phyloP scores from a whole-genome alignment of 139 green algal species.

The Chlamydomonas asymmetrica region DNA sequence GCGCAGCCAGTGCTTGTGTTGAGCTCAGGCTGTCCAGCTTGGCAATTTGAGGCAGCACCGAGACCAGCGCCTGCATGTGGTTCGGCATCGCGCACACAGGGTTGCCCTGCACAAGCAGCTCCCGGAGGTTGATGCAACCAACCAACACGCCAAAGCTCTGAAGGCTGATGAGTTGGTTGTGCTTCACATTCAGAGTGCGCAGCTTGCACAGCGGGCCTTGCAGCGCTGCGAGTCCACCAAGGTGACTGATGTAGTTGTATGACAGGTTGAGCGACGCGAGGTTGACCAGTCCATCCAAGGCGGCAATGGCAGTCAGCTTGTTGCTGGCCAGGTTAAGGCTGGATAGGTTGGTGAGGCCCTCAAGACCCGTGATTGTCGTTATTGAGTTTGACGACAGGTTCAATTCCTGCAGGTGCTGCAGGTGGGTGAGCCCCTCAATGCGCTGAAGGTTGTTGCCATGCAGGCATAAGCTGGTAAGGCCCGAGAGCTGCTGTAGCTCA shows the following conservation, averaged over 20 bases:
- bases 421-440: conserved; percentile 45
- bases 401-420: conserved; percentile 49
- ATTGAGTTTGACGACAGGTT: conserved; percentile 78
- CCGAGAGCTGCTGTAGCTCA: conserved; percentile 32
- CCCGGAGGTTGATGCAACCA: conserved; percentile 44
- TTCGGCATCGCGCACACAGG: conserved; percentile 45
- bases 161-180: conserved; percentile 60
- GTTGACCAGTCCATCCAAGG: conserved; percentile 42
- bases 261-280: conserved; percentile 60
- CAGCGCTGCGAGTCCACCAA: conserved; percentile 40
- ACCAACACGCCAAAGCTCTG: conserved; percentile 62
- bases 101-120: conserved; percentile 67
- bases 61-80: conserved; percentile 37
- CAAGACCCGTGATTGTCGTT: conserved; percentile 24
- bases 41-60: conserved; percentile 60
- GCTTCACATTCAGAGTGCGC: conserved; percentile 54
- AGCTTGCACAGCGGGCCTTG: conserved; percentile 40
- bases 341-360: conserved; percentile 46
- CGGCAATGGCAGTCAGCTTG: conserved; percentile 36
- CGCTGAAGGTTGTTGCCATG: conserved; percentile 67
- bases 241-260: conserved; percentile 62
- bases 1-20: conserved; percentile 18
- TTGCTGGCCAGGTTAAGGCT: conserved; percentile 78
- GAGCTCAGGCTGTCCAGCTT: conserved; percentile 45
- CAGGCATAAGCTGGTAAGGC: conserved; percentile 53